Base-by-base conservation (phyloP, 768 basidiomycete species). In the Sarcomyxa edulis region DNA sequence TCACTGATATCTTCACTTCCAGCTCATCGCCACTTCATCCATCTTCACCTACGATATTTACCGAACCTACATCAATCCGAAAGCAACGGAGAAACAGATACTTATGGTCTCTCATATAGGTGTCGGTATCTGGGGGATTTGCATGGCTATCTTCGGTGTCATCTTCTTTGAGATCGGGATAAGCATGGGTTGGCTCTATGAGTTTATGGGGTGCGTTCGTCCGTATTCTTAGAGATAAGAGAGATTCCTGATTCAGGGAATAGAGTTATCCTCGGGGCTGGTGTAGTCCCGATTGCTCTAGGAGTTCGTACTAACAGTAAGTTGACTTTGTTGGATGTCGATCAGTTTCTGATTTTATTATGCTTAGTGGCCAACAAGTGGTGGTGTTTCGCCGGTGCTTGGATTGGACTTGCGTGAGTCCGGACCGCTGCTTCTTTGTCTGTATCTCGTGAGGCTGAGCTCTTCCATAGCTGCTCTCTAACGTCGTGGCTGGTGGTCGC, bases 111-210 rank as follows among this genome's bases (percentile, higher is more conserved):
- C 79, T 18, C 88, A 90, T 20, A 2, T 41, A 83, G 78, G 80
- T 89, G 21, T 74, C 64, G 1, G 54, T 74, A 15, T 88, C 82
- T 50, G 85, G 84, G 48, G 50, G 0, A 49, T 90, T 27, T 66
- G 85, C 22, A 90, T 90, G 73, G 89, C 80, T 15, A 48, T 90
- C n/a, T 80, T 84, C 0, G 90, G 89, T 0, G 58, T 85, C 21
- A 82, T 89, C 35, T 94, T 94, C 68, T 88, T 68, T 61, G 91
- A 86, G 55, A 89, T 93, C 46, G 90, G 90, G 6, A 79, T 94
- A 19, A 87, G 83, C 18, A 84, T 94, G 84, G 90, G 90, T 15
- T 94, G 89, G 87, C 79, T 94, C 39, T 93, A 93, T 48, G 84
- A 31, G 21, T 32, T 6, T 26, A 7, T 7, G n/a, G 23, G 7